These are phyloP conservation scores for Flaveria sonorensis DNA, from an alignment of 129 eudicot genomes.

Conservation along the genomic window DNA sequence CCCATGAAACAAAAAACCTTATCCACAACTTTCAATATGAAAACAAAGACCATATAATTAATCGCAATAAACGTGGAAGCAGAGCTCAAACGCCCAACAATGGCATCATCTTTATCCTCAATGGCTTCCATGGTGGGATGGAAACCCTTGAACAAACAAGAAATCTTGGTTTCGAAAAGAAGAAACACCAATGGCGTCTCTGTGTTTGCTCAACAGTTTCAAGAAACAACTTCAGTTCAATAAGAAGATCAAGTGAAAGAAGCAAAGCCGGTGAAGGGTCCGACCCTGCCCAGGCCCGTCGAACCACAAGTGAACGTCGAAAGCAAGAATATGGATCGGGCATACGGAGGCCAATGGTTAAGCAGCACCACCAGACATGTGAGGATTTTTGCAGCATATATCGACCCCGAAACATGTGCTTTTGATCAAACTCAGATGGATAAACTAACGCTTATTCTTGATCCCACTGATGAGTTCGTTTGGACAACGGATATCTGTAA, in stretches of 20 bases:
- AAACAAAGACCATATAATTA: conserved; percentile 22
- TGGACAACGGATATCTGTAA: conserved; percentile 73
- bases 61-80: conserved; percentile 7
- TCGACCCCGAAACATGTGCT: conserved; percentile 77
- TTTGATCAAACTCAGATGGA: conserved; percentile 89
- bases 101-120: conserved; percentile 74
- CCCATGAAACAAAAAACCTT: conserved; percentile 42
- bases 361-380: conserved; percentile 81
- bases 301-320: conserved; percentile 64
- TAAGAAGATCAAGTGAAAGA: conserved; percentile 45
- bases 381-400: conserved; percentile 84
- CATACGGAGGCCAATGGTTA: conserved; percentile 87
- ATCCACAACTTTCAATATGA: conserved; percentile 40
- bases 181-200: conserved; percentile 24
- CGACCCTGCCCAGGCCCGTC: conserved; percentile 61
- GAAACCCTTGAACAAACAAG: conserved; percentile 29
- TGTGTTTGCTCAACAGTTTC: conserved; percentile 50
- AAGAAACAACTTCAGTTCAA: conserved; percentile 37
- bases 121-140: conserved; percentile 43
- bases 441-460: conserved; percentile 83
- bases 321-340: conserved; percentile 75
- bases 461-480: conserved; percentile 81
- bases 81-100: conserved; percentile 20
- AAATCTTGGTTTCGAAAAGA: conserved; percentile 25
- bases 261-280: conserved; percentile 24